Evolutionary conservation across 1,284 basidiomycete genomes (phyloP), one percentile per base, ranked within the genome.

Genomic region (Trametes versicolor): DNA sequence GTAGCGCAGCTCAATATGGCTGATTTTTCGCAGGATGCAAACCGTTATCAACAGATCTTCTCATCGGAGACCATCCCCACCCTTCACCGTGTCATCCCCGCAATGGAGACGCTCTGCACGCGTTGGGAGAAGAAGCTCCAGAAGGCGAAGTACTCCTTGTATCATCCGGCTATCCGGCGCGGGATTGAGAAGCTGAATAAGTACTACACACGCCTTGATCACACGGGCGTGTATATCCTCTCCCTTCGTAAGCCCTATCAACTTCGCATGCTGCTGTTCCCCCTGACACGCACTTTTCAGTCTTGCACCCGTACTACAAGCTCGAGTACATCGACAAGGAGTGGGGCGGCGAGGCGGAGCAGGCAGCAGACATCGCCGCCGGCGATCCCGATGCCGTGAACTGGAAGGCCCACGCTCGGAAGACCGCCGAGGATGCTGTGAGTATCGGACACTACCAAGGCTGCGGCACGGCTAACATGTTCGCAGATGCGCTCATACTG

Each of bases 191-290:
- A 74, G 55, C 45, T 76, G 1, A 34, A 27, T 19, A 75, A 76
- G 56, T 76, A 76, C 47, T 75, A 75, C 60, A 29, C 15, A 12
- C 54, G 61, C 21, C 65, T 76, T 25, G 74, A 76, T 51, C 47
- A 72, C 34, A 70, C 73, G 25, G 58, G 62, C 2, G 62, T 63
- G 0, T 76, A 70, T 59, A 60, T 73, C 5, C 47, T 73, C 2
- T 23, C 64, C 0, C 49, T 74, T 1, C 45, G 71, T 74, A 62
- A 8, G 59, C 29, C 4, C 8, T 32, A 32, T 8, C 69, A 48
- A 19, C 3, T 32, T 37, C 21, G 9, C 45, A 5, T 21, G 13
- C 48, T 19, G 17, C 13, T 8, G 5, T 7, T 29, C 5, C 48
- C 4, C 7, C 48, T 50, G 17, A 5, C 15, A n/a, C 9, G 25